These are phyloP conservation scores for Amaranthus palmeri DNA, from an alignment of 148 eudicot species.

Conservation along the genomic window DNA sequence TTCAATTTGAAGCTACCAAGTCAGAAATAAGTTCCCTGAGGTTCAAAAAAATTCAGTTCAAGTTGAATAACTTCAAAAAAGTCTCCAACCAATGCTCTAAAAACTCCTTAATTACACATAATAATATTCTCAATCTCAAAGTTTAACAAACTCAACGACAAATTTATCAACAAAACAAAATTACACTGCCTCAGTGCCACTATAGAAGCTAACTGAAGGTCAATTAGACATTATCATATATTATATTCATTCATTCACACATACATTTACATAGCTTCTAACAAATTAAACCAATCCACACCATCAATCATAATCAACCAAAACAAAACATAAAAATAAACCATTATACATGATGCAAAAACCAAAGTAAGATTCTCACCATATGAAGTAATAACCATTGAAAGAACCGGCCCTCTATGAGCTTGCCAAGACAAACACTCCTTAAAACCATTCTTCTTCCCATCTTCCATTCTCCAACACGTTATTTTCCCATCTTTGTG, in stretches of 20 bases:
- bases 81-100: background rate
- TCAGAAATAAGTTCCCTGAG: background rate
- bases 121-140: background rate
- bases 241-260: background rate
- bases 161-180: background rate
- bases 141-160: background rate
- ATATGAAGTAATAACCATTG: slow-evolving; percentile 60
- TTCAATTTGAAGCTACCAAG: no score
- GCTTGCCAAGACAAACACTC: slow-evolving; percentile 92
- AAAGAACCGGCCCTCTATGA: slow-evolving; percentile 66
- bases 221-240: background rate
- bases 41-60: background rate
- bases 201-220: background rate
- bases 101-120: background rate
- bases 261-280: background rate
- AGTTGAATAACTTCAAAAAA: background rate
- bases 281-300: background rate
- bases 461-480: slow-evolving; percentile 72
- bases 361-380: slow-evolving; percentile 35
- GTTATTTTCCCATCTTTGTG: slow-evolving; percentile 74
- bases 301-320: background rate
- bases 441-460: slow-evolving; percentile 33
- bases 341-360: background rate
- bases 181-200: background rate
- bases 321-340: background rate